Evolutionary conservation across 1,139 yeast species (phyloP), one percentile per base, ranked within the genome.

Genomic region (Pichia sp.): DNA sequence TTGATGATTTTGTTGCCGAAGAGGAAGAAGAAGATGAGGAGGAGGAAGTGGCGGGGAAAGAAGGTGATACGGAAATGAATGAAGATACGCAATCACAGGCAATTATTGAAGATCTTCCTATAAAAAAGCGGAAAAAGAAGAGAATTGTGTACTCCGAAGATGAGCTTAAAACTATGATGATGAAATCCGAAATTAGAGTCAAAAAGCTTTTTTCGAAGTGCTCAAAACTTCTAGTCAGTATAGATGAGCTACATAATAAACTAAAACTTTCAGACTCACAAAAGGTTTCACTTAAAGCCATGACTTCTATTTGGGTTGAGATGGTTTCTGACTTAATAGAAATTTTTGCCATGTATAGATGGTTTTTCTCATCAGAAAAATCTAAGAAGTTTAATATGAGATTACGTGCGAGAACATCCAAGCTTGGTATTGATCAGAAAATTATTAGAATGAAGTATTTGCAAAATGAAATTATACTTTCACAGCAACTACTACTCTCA

Each of bases 311-410:
- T 11, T 91, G 97, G 97, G 71, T 84, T 51, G 86, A 86, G 48
- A 67, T 81, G 11, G 96, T 94, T 0, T 74, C 84, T 3, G 94
- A 84, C 48, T 68, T 93, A 42, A 77, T 89, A 36, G 95, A 85
- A 54, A 77, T 84, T 49, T 89, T 91, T 56, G 74, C 83, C 24
- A 75, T 79, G 42, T 88, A 85, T 8, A 73, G 80, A 43, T 77
- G 77, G 52, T 84, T 91, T 51, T 89, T 84, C 56, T 85, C 91
- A 1, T 69, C 77, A 38, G 94, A 85, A 53, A 74, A 79, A 44
- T 79, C 79, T 19, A 74, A 79, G 45, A 69, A 71, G 21, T 83
- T 84, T 55, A 77, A 76, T 42, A 89, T 91, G 25, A 78, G 79
- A 39, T 69, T 83, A 14, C 74, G 82, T 53, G 68, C 80, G 21